Conservation (phyloP, 768 basidiomycete genomes). For the Auricularia cornea region DNA sequence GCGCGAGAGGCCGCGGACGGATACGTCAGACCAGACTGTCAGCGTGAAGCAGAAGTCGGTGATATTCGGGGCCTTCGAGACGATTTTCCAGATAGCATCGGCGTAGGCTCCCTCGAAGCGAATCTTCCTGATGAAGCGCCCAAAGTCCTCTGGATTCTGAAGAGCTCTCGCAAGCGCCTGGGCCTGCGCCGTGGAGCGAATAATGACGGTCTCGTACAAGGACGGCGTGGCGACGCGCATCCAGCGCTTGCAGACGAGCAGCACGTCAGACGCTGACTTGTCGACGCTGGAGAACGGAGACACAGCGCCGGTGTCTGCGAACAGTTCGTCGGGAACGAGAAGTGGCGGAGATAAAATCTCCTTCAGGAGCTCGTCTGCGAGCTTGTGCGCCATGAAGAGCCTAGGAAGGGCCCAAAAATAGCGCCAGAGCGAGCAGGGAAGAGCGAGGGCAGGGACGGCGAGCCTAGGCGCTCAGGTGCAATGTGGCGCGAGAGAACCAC, state of each 20-base stretch:
- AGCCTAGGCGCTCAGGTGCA: no score
- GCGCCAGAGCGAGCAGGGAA: no score
- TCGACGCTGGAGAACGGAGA: neutral
- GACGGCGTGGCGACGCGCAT: neutral
- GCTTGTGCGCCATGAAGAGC: constrained; percentile 1
- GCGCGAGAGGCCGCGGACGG: neutral
- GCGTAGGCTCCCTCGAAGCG: neutral
- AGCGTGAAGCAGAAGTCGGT: neutral
- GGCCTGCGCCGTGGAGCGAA: neutral
- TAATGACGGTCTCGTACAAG: neutral
- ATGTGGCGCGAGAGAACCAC: no score
- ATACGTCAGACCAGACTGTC: neutral
- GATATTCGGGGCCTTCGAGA: neutral
- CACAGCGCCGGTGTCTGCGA: neutral
- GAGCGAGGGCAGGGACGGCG: no score
- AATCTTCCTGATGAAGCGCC: neutral
- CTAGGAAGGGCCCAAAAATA: no score
- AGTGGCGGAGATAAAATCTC: neutral
- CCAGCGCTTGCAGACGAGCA: neutral
- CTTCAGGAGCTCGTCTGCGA: neutral
- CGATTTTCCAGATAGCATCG: neutral
- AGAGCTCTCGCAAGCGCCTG: neutral
- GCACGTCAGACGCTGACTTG: neutral
- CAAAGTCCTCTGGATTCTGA: neutral
- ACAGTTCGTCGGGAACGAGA: neutral